A percentile compares a stretch with the other conserved stretches of the same genome.
phyloP scores from a whole-genome alignment of 1,139 yeast species.

The Zygosaccharomyces sapae region DNA sequence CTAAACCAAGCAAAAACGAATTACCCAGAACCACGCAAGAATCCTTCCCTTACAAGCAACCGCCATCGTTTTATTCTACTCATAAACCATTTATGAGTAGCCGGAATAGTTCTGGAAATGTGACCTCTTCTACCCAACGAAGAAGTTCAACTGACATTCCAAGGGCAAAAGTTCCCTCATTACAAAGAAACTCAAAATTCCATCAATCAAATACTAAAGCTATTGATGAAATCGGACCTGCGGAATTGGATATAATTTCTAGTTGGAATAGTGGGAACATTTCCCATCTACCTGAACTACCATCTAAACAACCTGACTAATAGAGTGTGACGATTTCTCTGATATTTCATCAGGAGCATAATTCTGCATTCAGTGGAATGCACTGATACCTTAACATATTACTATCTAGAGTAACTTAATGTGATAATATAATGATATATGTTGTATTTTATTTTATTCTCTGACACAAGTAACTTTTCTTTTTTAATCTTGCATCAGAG shows the following conservation, averaged over 20 bases:
- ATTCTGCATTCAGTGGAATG: no score
- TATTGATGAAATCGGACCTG: background rate
- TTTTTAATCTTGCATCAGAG: background rate
- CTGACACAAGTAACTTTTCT: background rate
- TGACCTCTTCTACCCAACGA: background rate
- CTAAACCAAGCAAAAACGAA: background rate
- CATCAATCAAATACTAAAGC: background rate
- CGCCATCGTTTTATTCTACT: constrained; percentile 1
- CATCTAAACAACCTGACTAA: no score
- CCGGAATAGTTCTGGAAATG: background rate
- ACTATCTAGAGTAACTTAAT: background rate
- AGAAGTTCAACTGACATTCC: background rate
- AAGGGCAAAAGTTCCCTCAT: background rate
- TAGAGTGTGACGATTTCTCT: no score
- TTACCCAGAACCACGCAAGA: constrained; percentile 28
- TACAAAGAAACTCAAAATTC: background rate
- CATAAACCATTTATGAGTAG: background rate
- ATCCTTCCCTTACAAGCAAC: constrained; percentile 22
- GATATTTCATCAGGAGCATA: no score
- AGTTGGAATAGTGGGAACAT: background rate
- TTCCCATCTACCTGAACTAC: background rate
- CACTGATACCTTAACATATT: no score
- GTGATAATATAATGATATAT: background rate
- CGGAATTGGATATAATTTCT: background rate
- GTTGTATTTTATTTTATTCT: background rate